Base-by-base conservation (phyloP, 352 stramenopile species). In the Pythium sukuiense region DNA sequence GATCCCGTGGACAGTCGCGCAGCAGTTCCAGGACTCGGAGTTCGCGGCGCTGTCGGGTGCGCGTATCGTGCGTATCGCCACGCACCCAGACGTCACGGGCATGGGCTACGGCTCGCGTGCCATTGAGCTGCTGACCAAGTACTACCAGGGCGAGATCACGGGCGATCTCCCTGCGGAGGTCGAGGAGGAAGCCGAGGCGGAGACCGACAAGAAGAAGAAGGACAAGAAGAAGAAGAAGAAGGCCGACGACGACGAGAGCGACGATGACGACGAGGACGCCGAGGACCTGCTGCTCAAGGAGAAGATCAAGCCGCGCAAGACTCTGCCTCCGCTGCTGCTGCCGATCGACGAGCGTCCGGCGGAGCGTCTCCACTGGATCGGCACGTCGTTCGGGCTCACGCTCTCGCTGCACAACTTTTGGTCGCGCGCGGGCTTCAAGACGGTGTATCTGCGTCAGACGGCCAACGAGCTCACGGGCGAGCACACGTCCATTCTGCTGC, bases 381-480 rank as follows among this genome's bases (percentile, higher is more conserved):
- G 97, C 41, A 98, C 97, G 35, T 99, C 95, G 9, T 99, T 99
- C 73, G 98, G 98, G 1, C 81, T 99, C 32, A 99, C 98, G 26
- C 69, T 95, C 26, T 69, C 91, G 24, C 86, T 99, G 49, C 97
- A 99, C 73, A 98, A 97, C 67, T 99, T 99, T 67, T 99, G 98
- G 97, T 85, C 89, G 39, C 88, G 85, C 49, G 89, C 80, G 20
- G 95, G 97, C 14, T 99, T 99, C 81, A 85, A 87, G 46, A 88
- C 98, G 6, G 88, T 99, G 24, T 99, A 99, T 74, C 81, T 99
- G 33, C 93, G 98, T 0, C 97, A 99, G 80, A 99, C 97, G 7
- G 83, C 96, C n/a, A 99, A 99, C 76, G 96, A 99, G 39, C 87
- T 99, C 50, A 99, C 98, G 29, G 98, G 97, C 26, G 98, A 99